Conservation (phyloP, 805 yeast species). For the Blastobotrys mokoenaii region DNA sequence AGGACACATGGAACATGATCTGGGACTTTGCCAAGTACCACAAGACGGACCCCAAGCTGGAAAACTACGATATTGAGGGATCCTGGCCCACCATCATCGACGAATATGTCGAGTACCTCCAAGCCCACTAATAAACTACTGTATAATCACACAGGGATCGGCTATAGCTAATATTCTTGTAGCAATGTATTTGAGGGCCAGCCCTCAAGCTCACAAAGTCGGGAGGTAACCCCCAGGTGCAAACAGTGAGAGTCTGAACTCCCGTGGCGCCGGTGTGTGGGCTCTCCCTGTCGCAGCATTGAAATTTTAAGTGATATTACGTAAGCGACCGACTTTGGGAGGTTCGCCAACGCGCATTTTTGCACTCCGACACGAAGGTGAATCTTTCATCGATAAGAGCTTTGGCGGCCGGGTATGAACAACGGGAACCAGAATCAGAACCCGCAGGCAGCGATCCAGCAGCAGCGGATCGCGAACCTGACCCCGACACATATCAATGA, state of each 20-base stretch:
- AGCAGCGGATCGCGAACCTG: conserved; percentile 4
- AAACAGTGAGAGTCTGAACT: too few relatives aligned
- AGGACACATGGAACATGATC: conserved; percentile 83
- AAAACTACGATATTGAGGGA: conserved; percentile 63
- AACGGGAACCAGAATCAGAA: not conserved
- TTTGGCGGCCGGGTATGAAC: too few relatives aligned
- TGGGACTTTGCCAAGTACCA: conserved; percentile 48
- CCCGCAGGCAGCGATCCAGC: not conserved
- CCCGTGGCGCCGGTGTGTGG: too few relatives aligned
- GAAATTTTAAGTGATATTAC: too few relatives aligned
- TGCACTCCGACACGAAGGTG: too few relatives aligned
- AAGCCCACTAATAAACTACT: not conserved
- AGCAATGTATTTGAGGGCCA: too few relatives aligned
- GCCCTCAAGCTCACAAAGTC: too few relatives aligned
- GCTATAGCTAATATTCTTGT: not conserved
- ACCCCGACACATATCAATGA: conserved; percentile 22
- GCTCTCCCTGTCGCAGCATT: too few relatives aligned
- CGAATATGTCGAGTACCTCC: conserved; percentile 58
- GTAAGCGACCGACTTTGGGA: too few relatives aligned
- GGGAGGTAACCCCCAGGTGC: too few relatives aligned
- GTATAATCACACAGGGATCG: not conserved
- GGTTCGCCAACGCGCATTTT: too few relatives aligned
- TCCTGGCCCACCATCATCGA: conserved; percentile 93
- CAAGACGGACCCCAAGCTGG: conserved; percentile 43
- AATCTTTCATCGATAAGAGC: too few relatives aligned